Evolutionary conservation across 768 basidiomycete species (phyloP).

Genomic region (Thelephora aurantiotincta): DNA sequence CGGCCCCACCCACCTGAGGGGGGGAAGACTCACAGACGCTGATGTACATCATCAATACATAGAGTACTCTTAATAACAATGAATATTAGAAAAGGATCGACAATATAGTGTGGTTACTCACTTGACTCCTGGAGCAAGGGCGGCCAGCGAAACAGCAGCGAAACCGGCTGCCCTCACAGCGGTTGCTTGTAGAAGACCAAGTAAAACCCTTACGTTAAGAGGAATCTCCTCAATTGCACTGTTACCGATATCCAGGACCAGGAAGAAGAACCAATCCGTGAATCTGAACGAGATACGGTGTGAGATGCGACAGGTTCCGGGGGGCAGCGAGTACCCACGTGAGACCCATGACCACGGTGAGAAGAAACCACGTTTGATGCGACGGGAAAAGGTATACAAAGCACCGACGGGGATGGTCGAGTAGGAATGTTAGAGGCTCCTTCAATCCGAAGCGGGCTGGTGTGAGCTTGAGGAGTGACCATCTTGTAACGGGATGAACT

Average conservation of each 20-base stretch:
- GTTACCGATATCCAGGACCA: conserved; percentile 80
- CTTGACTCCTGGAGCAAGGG: conserved; percentile 86
- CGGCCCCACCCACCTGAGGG: conserved; percentile 4
- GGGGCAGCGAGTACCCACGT: conserved; percentile 35
- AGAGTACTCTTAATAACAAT: conserved; percentile 52
- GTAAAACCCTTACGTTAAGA: conserved; percentile 49
- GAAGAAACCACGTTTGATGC: conserved; percentile 87
- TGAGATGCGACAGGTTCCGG: neutral
- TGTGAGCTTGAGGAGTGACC: conserved; percentile 52
- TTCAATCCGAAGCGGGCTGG: conserved; percentile 42
- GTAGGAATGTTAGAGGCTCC: conserved; percentile 80
- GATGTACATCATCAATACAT: conserved; percentile 91
- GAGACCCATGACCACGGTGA: conserved; percentile 49
- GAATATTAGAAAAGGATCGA: conserved; percentile 2
- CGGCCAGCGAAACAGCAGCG: conserved; percentile 50
- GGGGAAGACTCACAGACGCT: conserved; percentile 47
- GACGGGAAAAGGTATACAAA: conserved; percentile 86
- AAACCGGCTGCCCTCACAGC: conserved; percentile 87
- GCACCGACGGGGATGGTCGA: conserved; percentile 90
- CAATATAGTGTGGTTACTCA: conserved; percentile 18
- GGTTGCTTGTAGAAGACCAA: conserved; percentile 66
- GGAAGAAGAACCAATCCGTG: conserved; percentile 83
- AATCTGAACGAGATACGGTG: conserved; percentile 23
- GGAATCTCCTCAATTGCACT: conserved; percentile 55
- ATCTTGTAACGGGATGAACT: conserved; percentile 31